Evolutionary conservation across 2,329 filamentous ascomycete genomes (phyloP), one percentile per base, ranked within the genome.

Genomic region (Thelonectria blattea): DNA sequence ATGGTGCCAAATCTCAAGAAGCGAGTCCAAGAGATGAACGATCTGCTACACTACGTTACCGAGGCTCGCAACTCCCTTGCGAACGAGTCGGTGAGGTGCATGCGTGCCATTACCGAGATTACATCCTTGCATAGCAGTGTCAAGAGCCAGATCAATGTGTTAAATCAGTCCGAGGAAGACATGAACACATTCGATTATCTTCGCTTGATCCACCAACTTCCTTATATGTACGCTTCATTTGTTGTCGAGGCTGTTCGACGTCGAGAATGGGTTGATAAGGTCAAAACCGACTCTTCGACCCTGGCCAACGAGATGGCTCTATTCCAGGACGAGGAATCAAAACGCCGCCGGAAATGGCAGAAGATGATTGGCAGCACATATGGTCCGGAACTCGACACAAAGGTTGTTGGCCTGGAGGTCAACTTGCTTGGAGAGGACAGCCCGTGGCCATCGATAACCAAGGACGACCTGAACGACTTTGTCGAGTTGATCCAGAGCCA

Each of bases 261-360:
- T 20, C 88, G 88, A 34, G 93, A 97, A 76, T 99, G 95, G 93
- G 87, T 86, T 12, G 92, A 96, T 53, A 97, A 96, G 76, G 90
- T 98, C 75, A 92, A 90, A 72, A 85, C 86, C 2, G 95, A 98
- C 70, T 95, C 94, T 1, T 88, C 91, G 2, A 92, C 90, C 0
- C 79, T 99, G 24, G 92, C 93, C 24, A 96, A 98, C 73, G 94
- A 98, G 72, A 92, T 98, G 84, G 92, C 93, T 2, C 81, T 91
- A 1, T 94, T 96, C 65, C 92, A 95, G 71, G 93, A 97, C 62
- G 95, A 98, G 75, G 95, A 99, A 74, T 86, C 91, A 52, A 93
- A 94, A 69, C 84, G 95, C 52, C 86, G 95, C 47, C 91, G 90
- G 69, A 96, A 91, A 71, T 99, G 95, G 95, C 84, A 94, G 62